These are phyloP conservation scores for Scortechinia acanthostroma DNA, from an alignment of 2,329 filamentous ascomycete species.

Conservation along the genomic window DNA sequence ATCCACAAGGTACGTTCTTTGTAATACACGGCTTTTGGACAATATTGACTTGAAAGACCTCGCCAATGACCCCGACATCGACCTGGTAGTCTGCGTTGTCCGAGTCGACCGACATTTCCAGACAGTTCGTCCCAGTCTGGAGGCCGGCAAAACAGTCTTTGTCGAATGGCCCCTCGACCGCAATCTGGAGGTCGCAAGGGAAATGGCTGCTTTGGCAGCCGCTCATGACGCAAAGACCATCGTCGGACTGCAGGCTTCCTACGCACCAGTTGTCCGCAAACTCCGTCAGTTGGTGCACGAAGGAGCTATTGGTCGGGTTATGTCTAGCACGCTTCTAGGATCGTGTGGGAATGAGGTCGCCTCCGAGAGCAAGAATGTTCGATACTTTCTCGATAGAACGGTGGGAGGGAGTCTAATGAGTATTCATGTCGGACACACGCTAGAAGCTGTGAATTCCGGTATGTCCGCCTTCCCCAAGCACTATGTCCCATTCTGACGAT, in stretches of 20 bases:
- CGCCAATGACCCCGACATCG: constrained; percentile 33
- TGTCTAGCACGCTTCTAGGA: too few relatives aligned
- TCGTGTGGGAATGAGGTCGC: constrained; percentile 17
- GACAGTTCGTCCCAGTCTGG: constrained; percentile 28
- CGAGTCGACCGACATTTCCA: constrained; percentile 31
- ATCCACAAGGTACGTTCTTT: too few relatives aligned
- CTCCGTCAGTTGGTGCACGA: constrained; percentile 29
- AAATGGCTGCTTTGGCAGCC: constrained; percentile 29
- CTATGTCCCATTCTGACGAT: background rate
- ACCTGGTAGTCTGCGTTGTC: constrained; percentile 35
- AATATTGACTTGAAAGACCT: too few relatives aligned
- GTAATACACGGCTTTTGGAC: too few relatives aligned
- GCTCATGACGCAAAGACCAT: constrained; percentile 29
- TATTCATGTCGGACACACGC: constrained; percentile 19
- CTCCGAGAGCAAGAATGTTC: constrained; percentile 6
- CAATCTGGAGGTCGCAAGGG: constrained; percentile 27
- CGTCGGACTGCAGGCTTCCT: constrained; percentile 35
- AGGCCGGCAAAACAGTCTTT: constrained; percentile 35
- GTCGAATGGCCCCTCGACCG: constrained; percentile 39
- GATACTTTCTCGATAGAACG: constrained; percentile 12
- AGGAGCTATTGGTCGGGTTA: constrained; percentile 32
- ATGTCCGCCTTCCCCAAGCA: too few relatives aligned
- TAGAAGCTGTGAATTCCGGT: constrained; percentile 6
- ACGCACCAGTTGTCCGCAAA: constrained; percentile 26
- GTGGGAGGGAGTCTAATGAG: constrained; percentile 11